Conservation (phyloP, 306 rosid genomes). For the Ceratonia siliqua region DNA sequence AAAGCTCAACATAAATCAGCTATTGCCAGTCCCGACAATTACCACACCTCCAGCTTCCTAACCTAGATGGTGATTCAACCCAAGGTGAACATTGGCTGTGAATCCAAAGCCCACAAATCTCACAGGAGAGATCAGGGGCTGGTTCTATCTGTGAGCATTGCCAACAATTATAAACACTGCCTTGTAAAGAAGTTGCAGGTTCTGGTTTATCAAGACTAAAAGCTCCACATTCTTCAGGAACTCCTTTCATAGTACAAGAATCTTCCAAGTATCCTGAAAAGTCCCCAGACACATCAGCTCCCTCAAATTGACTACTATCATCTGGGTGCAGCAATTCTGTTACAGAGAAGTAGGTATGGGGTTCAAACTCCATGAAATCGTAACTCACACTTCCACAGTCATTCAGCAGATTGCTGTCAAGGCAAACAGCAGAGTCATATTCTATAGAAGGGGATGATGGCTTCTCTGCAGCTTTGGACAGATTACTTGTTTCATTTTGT, state of each 20-base stretch:
- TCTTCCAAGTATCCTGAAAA: constrained; percentile 45
- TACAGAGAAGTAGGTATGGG: constrained; percentile 75
- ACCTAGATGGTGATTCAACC: constrained; percentile 45
- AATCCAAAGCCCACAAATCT: constrained; percentile 62
- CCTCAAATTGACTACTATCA: constrained; percentile 49
- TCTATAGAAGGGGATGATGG: constrained; percentile 39
- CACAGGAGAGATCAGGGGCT: constrained; percentile 72
- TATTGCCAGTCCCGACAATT: constrained; percentile 80
- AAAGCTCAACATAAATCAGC: constrained; percentile 25
- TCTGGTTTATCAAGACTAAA: constrained; percentile 32
- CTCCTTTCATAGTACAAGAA: constrained; percentile 29
- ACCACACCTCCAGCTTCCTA: constrained; percentile 70
- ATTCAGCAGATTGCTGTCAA: constrained; percentile 44
- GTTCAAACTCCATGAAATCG: constrained; percentile 65
- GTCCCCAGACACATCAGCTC: constrained; percentile 50
- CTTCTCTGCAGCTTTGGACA: constrained; percentile 38
- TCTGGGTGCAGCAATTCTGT: constrained; percentile 73
- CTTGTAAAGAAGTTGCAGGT: constrained; percentile 35
- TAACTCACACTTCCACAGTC: constrained; percentile 48
- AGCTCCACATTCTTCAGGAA: constrained; percentile 42
- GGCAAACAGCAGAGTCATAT: constrained; percentile 41
- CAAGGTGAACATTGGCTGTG: constrained; percentile 77
- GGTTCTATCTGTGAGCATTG: constrained; percentile 62
- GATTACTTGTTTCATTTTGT: constrained; percentile 35
- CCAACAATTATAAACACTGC: constrained; percentile 40